Percentiles rank a stretch among this genome's conserved stretches.
Conservation (phyloP, 441 rosid species). For the Viola pubescens region DNA sequence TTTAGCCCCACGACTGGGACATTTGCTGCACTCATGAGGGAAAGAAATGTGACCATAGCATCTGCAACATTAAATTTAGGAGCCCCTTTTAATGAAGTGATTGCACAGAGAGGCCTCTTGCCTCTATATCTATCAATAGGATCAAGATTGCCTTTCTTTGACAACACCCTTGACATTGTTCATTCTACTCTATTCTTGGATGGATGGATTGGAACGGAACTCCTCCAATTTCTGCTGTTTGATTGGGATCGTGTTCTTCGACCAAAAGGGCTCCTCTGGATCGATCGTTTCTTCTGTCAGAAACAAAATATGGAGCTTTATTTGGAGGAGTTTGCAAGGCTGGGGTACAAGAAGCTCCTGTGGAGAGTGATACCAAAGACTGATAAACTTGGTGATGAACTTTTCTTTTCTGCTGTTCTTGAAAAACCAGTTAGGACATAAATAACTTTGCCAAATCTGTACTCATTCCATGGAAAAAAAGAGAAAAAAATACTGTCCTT, state of each 20-base stretch:
- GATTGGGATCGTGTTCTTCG: constrained; percentile 48
- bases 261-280: constrained; percentile 41
- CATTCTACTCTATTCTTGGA: too few species aligned
- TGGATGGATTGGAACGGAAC: not conserved
- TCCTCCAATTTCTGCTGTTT: not conserved
- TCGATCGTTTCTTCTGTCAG: constrained; percentile 47
- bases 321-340: constrained; percentile 34
- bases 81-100: constrained; percentile 51
- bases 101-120: constrained; percentile 43
- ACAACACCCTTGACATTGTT: constrained; percentile 30
- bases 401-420: constrained; percentile 45
- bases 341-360: constrained; percentile 35
- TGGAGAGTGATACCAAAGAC: constrained; percentile 45
- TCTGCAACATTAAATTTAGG: constrained; percentile 44
- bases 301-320: constrained; percentile 34
- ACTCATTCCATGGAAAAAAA: constrained; percentile 10
- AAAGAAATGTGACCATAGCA: constrained; percentile 38
- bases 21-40: constrained; percentile 52
- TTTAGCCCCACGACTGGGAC: constrained; percentile 45
- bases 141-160: constrained; percentile 50
- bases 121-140: constrained; percentile 41
- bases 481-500: constrained; percentile 3
- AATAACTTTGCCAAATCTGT: not conserved
- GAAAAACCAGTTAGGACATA: constrained; percentile 39
- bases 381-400: constrained; percentile 36